Evolutionary conservation across 805 yeast species (phyloP).

Genomic region (Yarrowia porcina): DNA sequence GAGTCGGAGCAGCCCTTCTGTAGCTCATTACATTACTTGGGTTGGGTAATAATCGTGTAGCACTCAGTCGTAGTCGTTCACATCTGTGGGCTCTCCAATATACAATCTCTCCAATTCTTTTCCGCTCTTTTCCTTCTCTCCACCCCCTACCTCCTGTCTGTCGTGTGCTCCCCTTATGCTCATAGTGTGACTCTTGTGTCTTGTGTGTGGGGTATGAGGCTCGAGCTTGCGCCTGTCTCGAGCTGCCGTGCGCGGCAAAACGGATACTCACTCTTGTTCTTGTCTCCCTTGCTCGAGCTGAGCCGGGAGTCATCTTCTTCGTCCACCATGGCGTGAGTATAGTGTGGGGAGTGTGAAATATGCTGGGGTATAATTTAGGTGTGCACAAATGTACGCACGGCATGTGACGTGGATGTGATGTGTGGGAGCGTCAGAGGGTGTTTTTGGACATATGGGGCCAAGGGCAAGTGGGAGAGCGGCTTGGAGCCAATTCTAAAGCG

Average conservation of each 20-base stretch:
- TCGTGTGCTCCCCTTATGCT: not conserved
- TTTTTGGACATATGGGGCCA: not conserved
- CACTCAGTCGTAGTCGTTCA: no score
- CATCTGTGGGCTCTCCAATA: not conserved
- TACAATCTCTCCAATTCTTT: not conserved
- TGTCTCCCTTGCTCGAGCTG: conserved; percentile 26
- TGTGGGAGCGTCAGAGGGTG: not conserved
- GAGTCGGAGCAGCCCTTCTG: not conserved
- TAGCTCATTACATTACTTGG: not conserved
- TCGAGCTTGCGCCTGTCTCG: not conserved
- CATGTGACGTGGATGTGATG: conserved; percentile 23
- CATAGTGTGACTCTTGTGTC: conserved; percentile 1
- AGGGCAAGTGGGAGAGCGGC: not conserved
- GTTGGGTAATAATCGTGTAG: not conserved
- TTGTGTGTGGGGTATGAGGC: not conserved
- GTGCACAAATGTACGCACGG: conserved; percentile 24
- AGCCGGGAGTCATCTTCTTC: conserved; percentile 26
- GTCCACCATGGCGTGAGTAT: conserved; percentile 25
- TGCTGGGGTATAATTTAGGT: conserved; percentile 25
- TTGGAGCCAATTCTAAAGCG: not conserved
- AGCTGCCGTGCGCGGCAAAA: not conserved
- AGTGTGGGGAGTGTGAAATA: conserved; percentile 23
- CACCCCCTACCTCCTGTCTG: not conserved
- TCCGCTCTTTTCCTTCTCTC: no score
- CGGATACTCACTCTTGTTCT: conserved; percentile 20